A percentile compares a stretch with the other conserved stretches of the same genome.
Evolutionary conservation across 1,284 basidiomycete genomes (phyloP).

Genomic region (Anthracocystis walkeri): DNA sequence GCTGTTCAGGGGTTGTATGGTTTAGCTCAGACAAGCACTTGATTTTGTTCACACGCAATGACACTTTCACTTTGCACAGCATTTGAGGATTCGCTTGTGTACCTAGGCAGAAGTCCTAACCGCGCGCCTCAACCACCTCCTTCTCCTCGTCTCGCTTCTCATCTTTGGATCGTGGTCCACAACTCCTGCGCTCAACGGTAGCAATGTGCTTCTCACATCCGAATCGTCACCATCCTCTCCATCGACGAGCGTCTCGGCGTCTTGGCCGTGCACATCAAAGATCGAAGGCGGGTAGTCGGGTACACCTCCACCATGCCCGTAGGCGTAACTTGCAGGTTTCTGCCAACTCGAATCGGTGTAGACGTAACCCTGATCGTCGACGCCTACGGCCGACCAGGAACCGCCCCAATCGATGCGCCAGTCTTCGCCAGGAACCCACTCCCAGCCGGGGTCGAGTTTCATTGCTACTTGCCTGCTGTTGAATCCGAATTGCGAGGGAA

Average conservation of each 20-base stretch:
- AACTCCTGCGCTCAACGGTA: constrained; percentile 41
- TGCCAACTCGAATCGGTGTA: constrained; percentile 68
- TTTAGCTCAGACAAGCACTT: constrained; percentile 50
- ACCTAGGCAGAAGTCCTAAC: constrained; percentile 24
- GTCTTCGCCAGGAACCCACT: constrained; percentile 65
- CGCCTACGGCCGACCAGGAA: constrained; percentile 64
- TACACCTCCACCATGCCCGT: constrained; percentile 55
- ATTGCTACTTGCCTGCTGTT: constrained; percentile 61
- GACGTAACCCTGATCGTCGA: constrained; percentile 64
- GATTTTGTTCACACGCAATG: background rate
- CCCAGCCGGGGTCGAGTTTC: constrained; percentile 63
- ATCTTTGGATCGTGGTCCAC: constrained; percentile 46
- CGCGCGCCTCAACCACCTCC: constrained; percentile 51
- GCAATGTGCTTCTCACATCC: constrained; percentile 36
- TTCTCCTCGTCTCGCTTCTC: constrained; percentile 44
- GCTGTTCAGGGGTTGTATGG: constrained; percentile 71
- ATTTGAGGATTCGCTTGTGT: background rate
- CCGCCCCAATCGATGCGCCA: constrained; percentile 69
- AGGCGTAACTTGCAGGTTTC: constrained; percentile 63
- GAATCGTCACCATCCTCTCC: constrained; percentile 15
- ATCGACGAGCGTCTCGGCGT: constrained; percentile 13
- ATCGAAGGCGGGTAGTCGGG: constrained; percentile 42
- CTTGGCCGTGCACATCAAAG: constrained; percentile 35
- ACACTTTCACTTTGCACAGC: background rate
- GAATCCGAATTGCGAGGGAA: background rate